These are phyloP conservation scores for Hortaea sp. DNA, from an alignment of 2,329 filamentous ascomycete species.

Conservation along the genomic window DNA sequence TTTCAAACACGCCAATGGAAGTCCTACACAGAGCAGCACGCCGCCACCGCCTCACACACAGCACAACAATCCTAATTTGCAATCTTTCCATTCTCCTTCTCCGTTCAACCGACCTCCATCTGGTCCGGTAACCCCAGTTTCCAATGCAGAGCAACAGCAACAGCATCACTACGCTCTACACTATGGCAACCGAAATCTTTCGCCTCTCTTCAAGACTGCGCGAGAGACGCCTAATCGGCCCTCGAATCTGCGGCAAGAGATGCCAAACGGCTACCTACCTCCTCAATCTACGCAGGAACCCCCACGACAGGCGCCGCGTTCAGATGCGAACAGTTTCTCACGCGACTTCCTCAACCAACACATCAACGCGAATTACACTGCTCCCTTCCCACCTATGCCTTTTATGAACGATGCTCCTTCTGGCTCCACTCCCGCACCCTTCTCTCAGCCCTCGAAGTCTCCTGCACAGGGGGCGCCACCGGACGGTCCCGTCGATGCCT, in stretches of 20 bases:
- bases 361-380: slow-evolving; percentile 11
- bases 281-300: slow-evolving; percentile 5
- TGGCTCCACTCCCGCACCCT: neutral
- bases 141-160: slow-evolving; percentile 11
- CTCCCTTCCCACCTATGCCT: neutral
- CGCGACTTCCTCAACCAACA: slow-evolving; percentile 25
- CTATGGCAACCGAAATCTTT: slow-evolving; percentile 40
- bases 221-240: slow-evolving; percentile 33
- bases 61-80: slow-evolving; percentile 10
- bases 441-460: neutral
- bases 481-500: neutral
- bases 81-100: slow-evolving; percentile 25
- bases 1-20: slow-evolving; percentile 20
- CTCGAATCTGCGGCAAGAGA: slow-evolving; percentile 35
- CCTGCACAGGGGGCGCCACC: neutral
- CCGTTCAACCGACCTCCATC: slow-evolving; percentile 28
- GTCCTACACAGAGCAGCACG: slow-evolving; percentile 5
- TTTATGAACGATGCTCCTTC: slow-evolving; percentile 3
- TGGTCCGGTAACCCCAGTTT: slow-evolving; percentile 15
- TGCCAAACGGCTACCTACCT: slow-evolving; percentile 12
- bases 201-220: slow-evolving; percentile 39
- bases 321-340: slow-evolving; percentile 18
- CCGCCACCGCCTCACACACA: slow-evolving; percentile 10
- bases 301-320: slow-evolving; percentile 7
- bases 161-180: slow-evolving; percentile 19